Base-by-base conservation (phyloP, 805 yeast species). In the Yarrowia sp. region DNA sequence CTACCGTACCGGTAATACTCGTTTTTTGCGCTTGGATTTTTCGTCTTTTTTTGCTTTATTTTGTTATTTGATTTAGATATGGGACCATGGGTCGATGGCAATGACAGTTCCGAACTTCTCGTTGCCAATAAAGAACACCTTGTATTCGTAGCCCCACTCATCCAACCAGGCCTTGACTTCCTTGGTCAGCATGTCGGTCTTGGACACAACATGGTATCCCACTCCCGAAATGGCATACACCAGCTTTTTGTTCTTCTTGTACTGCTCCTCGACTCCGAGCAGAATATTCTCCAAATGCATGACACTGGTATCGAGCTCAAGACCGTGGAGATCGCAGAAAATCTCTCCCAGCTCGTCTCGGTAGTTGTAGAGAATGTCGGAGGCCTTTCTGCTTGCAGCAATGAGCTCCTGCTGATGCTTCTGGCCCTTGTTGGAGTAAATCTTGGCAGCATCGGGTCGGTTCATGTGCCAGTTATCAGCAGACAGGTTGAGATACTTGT, bases 11-110 rank as follows among this genome's bases (percentile, higher is more conserved):
- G 30, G 30, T n/a, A 7, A 24, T 24, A 24, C 30, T 24, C 30
- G 30, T 7, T 5, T 24, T 24, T 24, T 8, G 17, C 15, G 44
- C 9, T 40, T 4, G 14, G 15, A n/a, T 40, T 15, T 15, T 15
- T 15, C 7, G 44, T 15, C 47, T 43, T 9, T 14, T 42, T 58
- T 43, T 9, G 17, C 9, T 58, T 58, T 43, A 20, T 58, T 58
- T 58, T 58, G 40, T 43, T 42, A 55, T 55, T 38, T 52, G n/a
- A 20, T 36, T 58, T 61, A 71, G 17, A 72, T 40, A 40, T 73
- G 74, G 9, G 73, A 70, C 80, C 79, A 80, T 2, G 83, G 82
- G 68, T 81, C 83, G 8, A 80, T 73, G 13, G 79, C 83, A n/a
- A 79, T 74, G 3, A 81, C 67, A 8, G 78, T 74, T 0, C 84